Evolutionary conservation across 192 early-diverging fungal genomes (phyloP).

Genomic region (Linnemannia exigua): DNA sequence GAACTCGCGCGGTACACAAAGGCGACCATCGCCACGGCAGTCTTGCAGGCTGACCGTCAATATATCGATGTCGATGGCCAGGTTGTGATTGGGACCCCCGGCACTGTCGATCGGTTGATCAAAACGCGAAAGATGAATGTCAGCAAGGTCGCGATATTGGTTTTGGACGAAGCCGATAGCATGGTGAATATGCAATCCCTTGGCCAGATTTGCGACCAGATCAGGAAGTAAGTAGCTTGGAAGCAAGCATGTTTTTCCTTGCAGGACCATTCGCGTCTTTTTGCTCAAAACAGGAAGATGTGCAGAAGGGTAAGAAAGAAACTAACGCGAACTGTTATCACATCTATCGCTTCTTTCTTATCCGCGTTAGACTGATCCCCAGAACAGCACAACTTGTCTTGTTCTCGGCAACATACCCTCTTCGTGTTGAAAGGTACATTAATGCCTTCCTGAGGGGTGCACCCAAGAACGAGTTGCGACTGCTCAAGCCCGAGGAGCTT

Average conservation of each 20-base stretch:
- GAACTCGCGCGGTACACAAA: conserved; percentile 88
- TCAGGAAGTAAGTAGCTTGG: conserved; percentile 75
- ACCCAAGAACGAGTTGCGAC: conserved; percentile 84
- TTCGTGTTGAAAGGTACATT: background rate
- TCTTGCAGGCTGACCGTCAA: conserved; percentile 70
- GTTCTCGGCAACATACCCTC: conserved; percentile 92
- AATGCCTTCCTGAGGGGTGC: conserved; percentile 31
- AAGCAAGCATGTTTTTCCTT: background rate
- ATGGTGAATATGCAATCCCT: conserved; percentile 90
- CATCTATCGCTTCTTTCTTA: background rate
- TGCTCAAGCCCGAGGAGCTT: conserved; percentile 82
- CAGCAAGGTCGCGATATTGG: conserved; percentile 77
- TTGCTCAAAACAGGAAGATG: background rate
- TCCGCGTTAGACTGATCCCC: conserved; percentile 68
- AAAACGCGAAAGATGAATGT: conserved; percentile 70
- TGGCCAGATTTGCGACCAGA: conserved; percentile 84
- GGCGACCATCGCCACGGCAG: conserved; percentile 76
- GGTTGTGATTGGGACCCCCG: conserved; percentile 94
- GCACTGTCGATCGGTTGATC: conserved; percentile 83
- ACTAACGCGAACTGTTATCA: background rate
- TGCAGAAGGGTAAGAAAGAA: background rate
- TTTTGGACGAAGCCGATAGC: conserved; percentile 97
- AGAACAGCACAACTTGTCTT: conserved; percentile 82
- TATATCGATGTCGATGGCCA: conserved; percentile 70
- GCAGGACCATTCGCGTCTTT: background rate